These are phyloP conservation scores for Paraconiothyrium brasiliense DNA, from an alignment of 2,329 filamentous ascomycete species.

Conservation along the genomic window DNA sequence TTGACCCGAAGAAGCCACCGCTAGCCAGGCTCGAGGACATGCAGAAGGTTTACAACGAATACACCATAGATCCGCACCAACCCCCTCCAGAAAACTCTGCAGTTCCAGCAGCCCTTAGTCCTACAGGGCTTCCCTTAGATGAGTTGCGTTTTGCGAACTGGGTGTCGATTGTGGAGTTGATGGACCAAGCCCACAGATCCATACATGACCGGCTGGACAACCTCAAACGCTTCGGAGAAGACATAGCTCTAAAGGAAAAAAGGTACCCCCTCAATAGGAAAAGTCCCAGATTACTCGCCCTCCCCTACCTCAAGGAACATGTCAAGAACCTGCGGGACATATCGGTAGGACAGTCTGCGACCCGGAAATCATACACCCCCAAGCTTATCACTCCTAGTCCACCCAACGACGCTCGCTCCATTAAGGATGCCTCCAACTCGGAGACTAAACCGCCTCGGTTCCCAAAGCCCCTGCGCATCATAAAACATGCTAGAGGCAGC, in stretches of 20 bases:
- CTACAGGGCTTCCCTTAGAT: slow-evolving; percentile 54
- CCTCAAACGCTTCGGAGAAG: neutral
- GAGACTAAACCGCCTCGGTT: neutral
- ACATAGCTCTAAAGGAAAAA: neutral
- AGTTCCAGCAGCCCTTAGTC: slow-evolving; percentile 27
- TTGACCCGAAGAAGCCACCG: slow-evolving; percentile 36
- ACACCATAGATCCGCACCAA: slow-evolving; percentile 53
- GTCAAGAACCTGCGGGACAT: slow-evolving; percentile 8
- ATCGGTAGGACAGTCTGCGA: neutral
- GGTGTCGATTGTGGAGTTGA: slow-evolving; percentile 57
- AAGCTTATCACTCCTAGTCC: neutral
- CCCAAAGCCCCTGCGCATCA: neutral
- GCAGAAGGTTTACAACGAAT: slow-evolving; percentile 54
- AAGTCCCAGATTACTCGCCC: too few species aligned
- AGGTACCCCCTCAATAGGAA: neutral
- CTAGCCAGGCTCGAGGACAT: slow-evolving; percentile 40
- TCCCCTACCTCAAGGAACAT: neutral
- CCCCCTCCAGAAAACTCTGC: slow-evolving; percentile 27
- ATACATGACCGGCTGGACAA: neutral
- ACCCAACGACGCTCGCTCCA: neutral
- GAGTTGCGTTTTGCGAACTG: slow-evolving; percentile 61
- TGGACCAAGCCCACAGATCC: slow-evolving; percentile 48
- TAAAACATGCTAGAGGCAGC: neutral
- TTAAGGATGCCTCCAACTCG: neutral
- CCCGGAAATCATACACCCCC: neutral